Evolutionary conservation across 208 protist species (phyloP).

Genomic region (Willaertia magna): DNA sequence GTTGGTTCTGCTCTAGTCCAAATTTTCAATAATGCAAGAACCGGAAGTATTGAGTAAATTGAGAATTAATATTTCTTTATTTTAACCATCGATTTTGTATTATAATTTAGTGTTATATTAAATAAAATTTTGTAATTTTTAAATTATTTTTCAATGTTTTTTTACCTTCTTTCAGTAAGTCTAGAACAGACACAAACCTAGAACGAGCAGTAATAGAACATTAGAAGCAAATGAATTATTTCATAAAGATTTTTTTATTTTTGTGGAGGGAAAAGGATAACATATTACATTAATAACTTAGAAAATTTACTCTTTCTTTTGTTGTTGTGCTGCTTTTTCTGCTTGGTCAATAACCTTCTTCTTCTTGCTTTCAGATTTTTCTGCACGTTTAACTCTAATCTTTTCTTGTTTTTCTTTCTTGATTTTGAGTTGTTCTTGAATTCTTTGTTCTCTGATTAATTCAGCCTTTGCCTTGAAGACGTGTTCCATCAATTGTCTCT

Average conservation of each 20-base stretch:
- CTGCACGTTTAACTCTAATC: not conserved
- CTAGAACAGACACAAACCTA: too few relatives aligned
- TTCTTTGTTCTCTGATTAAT: constrained; percentile 75
- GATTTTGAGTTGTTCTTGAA: constrained; percentile 68
- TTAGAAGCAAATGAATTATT: too few relatives aligned
- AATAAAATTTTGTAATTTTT: too few relatives aligned
- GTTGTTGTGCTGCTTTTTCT: not conserved
- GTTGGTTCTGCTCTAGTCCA: constrained; percentile 6
- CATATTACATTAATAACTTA: too few relatives aligned
- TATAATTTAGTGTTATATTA: too few relatives aligned
- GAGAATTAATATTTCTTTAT: too few relatives aligned
- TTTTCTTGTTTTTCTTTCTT: constrained; percentile 10
- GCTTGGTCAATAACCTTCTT: not conserved
- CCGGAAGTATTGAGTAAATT: not conserved
- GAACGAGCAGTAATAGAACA: too few relatives aligned
- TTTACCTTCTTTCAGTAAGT: too few relatives aligned
- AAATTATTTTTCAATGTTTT: too few relatives aligned
- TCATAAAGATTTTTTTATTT: too few relatives aligned
- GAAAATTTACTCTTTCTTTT: not conserved
- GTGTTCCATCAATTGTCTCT: constrained; percentile 95
- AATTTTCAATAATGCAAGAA: not conserved
- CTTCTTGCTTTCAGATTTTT: not conserved
- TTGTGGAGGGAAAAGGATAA: too few relatives aligned
- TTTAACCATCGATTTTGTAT: too few relatives aligned
- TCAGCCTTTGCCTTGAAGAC: constrained; percentile 94